Base-by-base conservation (phyloP, 805 yeast species). In the Metschnikowia amazonensis region DNA sequence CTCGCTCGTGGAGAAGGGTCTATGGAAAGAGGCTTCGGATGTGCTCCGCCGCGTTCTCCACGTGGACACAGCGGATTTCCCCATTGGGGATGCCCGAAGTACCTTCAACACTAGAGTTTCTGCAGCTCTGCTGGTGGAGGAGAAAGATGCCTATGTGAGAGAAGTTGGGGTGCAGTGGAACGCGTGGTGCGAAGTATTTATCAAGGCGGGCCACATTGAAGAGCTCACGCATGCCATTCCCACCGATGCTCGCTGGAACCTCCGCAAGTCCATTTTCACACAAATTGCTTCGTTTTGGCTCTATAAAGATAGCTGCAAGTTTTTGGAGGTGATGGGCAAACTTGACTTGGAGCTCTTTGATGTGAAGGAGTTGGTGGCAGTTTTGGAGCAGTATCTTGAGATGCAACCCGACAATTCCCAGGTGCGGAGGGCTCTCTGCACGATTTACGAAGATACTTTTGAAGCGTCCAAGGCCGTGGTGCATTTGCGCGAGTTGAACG, bases 311-410 rank as follows among this genome's bases (percentile, higher is more conserved):
- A 27, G 60, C 31, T 52, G 45, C 2, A 55, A 61, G 33, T 74
- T 86, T 34, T 55, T 67, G 20, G 59, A 64, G 3, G 71, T 79
- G 41, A 55, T 85, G 2, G 52, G 66, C 2, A 45, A 51, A 3
- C 89, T 96, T 96, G 80, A 81, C 25, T 60, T 68, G 13, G 68
- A 65, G 1, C 52, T 83, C 3, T 86, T 76, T 58, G 77, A 81
- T 49, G 58, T 70, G 1, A 65, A 63, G 5, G 56, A 55, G 1
- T 64, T 86, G 18, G 72, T 77, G 36, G 58, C 63, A 0, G 50
- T 66, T 20, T 58, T 87, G 24, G 85, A 79, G 48, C 74, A 69
- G 11, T 57, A 65, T 45, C 56, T 80, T 49, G 73, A 72, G 42
- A 36, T 51, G 13, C 37, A 49, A 1, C 41, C 50, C 4, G 51